A percentile compares a stretch with the other conserved stretches of the same genome.
These are phyloP conservation scores for Hippophae rhamnoides DNA, from an alignment of 306 rosid species.

Conservation along the genomic window DNA sequence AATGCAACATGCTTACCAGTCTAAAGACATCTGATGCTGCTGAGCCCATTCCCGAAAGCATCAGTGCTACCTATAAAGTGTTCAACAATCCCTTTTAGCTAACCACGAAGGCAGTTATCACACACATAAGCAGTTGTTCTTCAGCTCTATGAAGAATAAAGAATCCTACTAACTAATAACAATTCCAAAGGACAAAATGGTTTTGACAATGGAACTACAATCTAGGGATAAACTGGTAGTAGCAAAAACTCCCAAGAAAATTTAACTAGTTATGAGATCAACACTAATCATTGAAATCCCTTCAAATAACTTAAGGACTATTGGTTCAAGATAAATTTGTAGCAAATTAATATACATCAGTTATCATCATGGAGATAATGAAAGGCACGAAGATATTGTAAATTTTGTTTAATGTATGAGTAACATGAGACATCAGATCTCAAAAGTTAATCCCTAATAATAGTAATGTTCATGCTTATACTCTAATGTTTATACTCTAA, in stretches of 20 bases:
- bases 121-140: too few species aligned
- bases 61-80: slow-evolving; percentile 65
- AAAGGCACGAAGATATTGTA: background rate
- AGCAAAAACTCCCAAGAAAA: background rate
- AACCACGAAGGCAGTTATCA: too few species aligned
- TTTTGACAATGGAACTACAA: background rate
- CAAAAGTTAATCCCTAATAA: too few species aligned
- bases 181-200: background rate
- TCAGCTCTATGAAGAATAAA: too few species aligned
- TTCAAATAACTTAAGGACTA: too few species aligned
- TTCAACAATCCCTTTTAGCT: slow-evolving; percentile 15
- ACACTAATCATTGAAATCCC: background rate
- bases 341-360: background rate
- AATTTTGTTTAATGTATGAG: too few species aligned
- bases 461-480: too few species aligned
- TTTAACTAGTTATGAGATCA: too few species aligned
- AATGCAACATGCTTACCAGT: slow-evolving; percentile 37
- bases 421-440: too few species aligned
- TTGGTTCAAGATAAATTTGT: background rate
- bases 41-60: slow-evolving; percentile 92
- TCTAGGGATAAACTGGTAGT: background rate
- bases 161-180: background rate
- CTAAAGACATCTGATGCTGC: slow-evolving; percentile 67
- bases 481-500: too few species aligned
- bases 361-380: slow-evolving; percentile 9